phyloP scores from a whole-genome alignment of 306 rosid species.

The Begonia loranthoides region DNA sequence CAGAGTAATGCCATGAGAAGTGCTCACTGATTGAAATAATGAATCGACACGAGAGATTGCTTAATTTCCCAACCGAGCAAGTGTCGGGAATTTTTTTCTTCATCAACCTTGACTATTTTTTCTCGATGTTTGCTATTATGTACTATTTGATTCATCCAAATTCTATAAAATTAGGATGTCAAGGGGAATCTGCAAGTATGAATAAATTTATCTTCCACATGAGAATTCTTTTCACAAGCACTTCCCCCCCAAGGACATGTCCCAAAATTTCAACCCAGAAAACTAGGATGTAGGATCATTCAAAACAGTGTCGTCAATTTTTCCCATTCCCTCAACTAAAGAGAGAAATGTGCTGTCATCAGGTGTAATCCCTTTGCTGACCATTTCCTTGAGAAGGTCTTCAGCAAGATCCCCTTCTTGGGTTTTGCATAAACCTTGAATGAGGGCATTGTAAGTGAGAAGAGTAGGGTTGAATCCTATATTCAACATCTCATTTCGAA shows the following conservation, averaged over 20 bases:
- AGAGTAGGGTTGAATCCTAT: constrained; percentile 74
- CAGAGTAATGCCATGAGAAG: no score
- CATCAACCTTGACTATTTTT: no score
- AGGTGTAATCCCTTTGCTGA: constrained; percentile 58
- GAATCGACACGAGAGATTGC: no score
- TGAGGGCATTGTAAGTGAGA: constrained; percentile 81
- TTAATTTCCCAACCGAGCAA: no score
- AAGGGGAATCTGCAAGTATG: no score
- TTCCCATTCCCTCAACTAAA: constrained; percentile 40
- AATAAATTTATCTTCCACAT: no score
- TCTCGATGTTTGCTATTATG: no score
- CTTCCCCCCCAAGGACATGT: background rate
- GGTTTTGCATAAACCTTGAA: constrained; percentile 61
- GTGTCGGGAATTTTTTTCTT: no score
- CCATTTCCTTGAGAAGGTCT: constrained; percentile 80
- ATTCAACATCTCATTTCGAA: constrained; percentile 62
- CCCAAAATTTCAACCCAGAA: background rate
- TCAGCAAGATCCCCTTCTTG: constrained; percentile 60
- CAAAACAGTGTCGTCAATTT: constrained; percentile 20
- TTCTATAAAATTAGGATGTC: no score
- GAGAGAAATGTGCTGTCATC: constrained; percentile 61
- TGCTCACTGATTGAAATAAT: no score
- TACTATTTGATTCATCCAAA: no score
- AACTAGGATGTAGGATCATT: constrained; percentile 16
- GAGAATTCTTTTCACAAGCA: no score